Conservation (phyloP, 1,284 basidiomycete species). For the Cryptococcus amylolentus region DNA sequence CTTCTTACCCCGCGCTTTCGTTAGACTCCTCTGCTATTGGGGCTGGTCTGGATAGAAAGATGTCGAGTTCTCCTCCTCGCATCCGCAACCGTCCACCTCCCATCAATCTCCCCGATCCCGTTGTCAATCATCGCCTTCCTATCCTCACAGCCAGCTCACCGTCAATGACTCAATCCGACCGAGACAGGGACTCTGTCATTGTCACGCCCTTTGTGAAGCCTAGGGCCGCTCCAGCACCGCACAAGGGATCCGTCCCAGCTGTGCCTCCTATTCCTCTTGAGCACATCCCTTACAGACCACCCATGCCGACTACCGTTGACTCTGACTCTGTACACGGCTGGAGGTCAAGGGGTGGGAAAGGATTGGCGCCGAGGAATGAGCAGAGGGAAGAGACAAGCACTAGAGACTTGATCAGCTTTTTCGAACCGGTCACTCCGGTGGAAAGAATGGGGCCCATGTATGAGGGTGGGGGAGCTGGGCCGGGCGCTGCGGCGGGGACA, state of each 20-base stretch:
- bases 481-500: slow-evolving; percentile 1
- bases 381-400: neutral
- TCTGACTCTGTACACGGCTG: too few species aligned
- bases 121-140: slow-evolving; percentile 5
- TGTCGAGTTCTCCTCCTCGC: neutral
- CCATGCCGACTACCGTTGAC: too few species aligned
- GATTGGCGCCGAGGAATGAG: neutral
- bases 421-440: slow-evolving; percentile 31
- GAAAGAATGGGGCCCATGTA: too few species aligned
- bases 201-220: slow-evolving; percentile 29
- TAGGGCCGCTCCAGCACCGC: slow-evolving; percentile 18
- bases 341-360: too few species aligned
- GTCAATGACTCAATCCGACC: neutral
- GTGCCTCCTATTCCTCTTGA: neutral
- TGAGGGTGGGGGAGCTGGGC: neutral
- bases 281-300: too few species aligned
- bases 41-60: neutral
- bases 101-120: slow-evolving; percentile 6
- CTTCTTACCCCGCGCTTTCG: neutral
- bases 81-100: slow-evolving; percentile 13
- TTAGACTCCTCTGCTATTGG: neutral
- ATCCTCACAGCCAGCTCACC: slow-evolving; percentile 12
- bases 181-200: too few species aligned
- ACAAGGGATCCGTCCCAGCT: neutral
- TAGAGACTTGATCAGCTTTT: slow-evolving; percentile 15